Base-by-base conservation (phyloP, 331 rosid species). In the Quercus lobata region DNA sequence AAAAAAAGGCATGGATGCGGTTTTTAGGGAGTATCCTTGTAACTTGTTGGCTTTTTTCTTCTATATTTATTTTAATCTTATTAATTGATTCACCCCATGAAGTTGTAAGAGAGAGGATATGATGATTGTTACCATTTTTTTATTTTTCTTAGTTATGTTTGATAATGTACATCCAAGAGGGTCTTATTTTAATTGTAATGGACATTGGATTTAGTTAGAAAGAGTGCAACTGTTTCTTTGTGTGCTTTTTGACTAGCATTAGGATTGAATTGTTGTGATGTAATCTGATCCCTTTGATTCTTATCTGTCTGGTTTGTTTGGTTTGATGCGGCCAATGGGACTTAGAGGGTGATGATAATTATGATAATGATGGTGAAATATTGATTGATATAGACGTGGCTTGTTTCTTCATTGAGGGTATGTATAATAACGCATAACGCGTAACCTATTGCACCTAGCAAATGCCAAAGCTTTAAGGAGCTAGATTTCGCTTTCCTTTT, bases 1-100 rank as follows among this genome's bases (percentile, higher is more conserved):
- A 75, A 27, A 27, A 69, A 79, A 78, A 77, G 81, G 88, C 92
- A 85, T 79, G 92, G 92, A 88, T 88, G 86, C 92, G 84, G 83
- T 82, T 88, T 88, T 88, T 88, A 79, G 85, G 87, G 92, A 86
- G 92, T 86, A 78, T 88, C 92, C 92, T 86, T 82, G 73, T 41
- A 41, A 41, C 46, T 41, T 41, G 82, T 79, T 82, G 62, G 80
- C 77, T 71, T 83, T 78, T 32, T 3, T 8, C 6, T 21, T 71
- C 30, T 52, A 27, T 5, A 27, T 70, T 62, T 44, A 46, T 52
- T 77, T 70, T n/a, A 69, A 72, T 76, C 44, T 61, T 68, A 68
- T 78, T 73, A 22, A 52, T 79, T 75, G 32, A 72, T 76, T 58
- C 69, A 37, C 61, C 80, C 80, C 54, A 65, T 69, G 61, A 79